phyloP scores from a whole-genome alignment of 345 rosid species.

The Laguncularia racemosa region DNA sequence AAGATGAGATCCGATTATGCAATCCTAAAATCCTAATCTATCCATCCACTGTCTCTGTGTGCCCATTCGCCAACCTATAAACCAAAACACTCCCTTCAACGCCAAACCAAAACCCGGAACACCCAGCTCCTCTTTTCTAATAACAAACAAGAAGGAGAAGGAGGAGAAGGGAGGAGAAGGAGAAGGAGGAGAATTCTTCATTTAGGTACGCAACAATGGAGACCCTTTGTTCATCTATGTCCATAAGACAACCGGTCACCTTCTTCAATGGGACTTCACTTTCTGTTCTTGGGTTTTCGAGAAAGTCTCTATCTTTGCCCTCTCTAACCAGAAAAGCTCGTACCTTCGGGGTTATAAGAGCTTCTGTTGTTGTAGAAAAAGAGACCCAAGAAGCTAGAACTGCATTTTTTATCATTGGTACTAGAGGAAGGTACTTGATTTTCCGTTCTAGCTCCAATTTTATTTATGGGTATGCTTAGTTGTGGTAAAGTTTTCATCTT shows the following conservation, averaged over 20 bases:
- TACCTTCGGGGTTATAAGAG: slow-evolving; percentile 26
- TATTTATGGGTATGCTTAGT: background rate
- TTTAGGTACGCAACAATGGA: slow-evolving; percentile 20
- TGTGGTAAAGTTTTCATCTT: background rate
- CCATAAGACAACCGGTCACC: slow-evolving; percentile 15
- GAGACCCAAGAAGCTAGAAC: slow-evolving; percentile 52
- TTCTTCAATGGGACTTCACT: slow-evolving; percentile 38
- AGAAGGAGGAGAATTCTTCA: too few species aligned
- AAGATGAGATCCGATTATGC: too few species aligned
- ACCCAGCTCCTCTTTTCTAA: background rate
- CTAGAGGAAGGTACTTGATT: slow-evolving; percentile 75
- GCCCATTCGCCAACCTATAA: background rate
- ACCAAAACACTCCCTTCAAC: slow-evolving; percentile 11
- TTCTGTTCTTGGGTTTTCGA: slow-evolving; percentile 46
- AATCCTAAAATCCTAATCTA: slow-evolving; percentile 10
- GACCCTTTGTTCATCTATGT: slow-evolving; percentile 21
- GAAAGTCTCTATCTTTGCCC: slow-evolving; percentile 25
- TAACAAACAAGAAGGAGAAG: too few species aligned
- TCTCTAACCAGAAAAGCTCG: slow-evolving; percentile 18
- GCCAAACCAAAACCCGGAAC: slow-evolving; percentile 11
- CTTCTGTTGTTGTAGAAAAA: slow-evolving; percentile 67
- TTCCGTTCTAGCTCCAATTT: background rate
- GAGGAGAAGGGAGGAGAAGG: too few species aligned
- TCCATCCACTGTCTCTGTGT: slow-evolving; percentile 3
- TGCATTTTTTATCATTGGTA: slow-evolving; percentile 74